Base-by-base conservation (phyloP, 2,329 filamentous ascomycete genomes). In the Hypoxylon sp. region DNA sequence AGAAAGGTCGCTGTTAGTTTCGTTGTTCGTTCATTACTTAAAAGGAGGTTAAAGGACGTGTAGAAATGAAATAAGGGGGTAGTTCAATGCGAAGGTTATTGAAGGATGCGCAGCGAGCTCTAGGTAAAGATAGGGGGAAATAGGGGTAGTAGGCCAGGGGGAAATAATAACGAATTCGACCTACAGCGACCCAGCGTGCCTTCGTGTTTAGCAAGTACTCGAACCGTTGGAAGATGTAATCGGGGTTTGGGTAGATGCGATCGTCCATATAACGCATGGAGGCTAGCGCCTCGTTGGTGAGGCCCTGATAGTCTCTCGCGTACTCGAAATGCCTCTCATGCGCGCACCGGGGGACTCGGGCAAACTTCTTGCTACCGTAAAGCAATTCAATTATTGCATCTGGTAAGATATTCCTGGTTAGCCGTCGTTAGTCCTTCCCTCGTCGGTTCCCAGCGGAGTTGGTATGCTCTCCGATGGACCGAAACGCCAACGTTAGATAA, bases 191-290 rank as follows among this genome's bases (percentile, higher is more conserved):
- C 46, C 61, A 51, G 13, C 7, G 30, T 1, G 11, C 25, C 0
- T 44, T 62, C 2, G 60, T 55, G 17, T 67, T 58, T 14, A 73
- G 50, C 2, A 74, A 17, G 27, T 42, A 64, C 42, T 74, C 65
- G 50, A 75, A 66, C 17, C 64, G 65, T 31, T 59, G 55, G 35
- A 71, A 68, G 13, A 72, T n/a, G 25, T 55, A 49, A 31, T 74
- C 62, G 1, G 69, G 65, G 25, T 49, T 50, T n/a, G 49, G 33
- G 11, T 51, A 64, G 22, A 71, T 54, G 49, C 68, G 69, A 44
- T 75, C 74, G 17, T 73, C 69, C 20, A 70, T 66, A 17, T 72
- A 67, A 14, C 72, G 68, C 60, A 64, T 63, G 40, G 64, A 66
- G 17, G 59, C 66, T 2, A 66, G 61, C n/a, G 72, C 72, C 33